A percentile compares a stretch with the other conserved stretches of the same genome.
Evolutionary conservation across 2,329 filamentous ascomycete species (phyloP).

Genomic region (Cercospora sesami): DNA sequence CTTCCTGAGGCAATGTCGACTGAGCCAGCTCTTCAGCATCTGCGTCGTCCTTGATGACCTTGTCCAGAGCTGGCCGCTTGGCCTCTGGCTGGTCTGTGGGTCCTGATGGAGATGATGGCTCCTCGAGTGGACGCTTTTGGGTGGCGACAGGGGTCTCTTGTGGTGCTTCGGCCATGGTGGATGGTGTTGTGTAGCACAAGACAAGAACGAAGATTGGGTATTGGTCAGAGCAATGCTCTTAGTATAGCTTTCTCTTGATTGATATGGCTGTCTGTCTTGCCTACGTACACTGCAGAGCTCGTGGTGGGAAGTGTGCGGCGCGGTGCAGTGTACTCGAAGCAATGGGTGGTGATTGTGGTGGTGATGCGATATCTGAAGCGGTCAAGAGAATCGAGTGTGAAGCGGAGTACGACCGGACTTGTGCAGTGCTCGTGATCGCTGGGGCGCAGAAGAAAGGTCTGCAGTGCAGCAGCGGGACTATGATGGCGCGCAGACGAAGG

Average conservation of each 20-base stretch:
- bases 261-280: slow-evolving; percentile 26
- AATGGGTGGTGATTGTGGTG: slow-evolving; percentile 19
- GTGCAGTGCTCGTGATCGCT: slow-evolving; percentile 11
- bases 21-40: slow-evolving; percentile 40
- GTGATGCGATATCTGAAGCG: slow-evolving; percentile 22
- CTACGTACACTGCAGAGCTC: slow-evolving; percentile 26
- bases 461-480: slow-evolving; percentile 3
- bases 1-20: slow-evolving; percentile 37
- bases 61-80: slow-evolving; percentile 94
- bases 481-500: slow-evolving; percentile 10
- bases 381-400: slow-evolving; percentile 7
- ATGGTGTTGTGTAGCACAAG: not conserved
- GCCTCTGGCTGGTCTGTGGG: slow-evolving; percentile 93
- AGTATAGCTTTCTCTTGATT: slow-evolving; percentile 15
- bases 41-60: slow-evolving; percentile 70
- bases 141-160: slow-evolving; percentile 56
- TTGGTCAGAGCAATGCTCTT: not conserved
- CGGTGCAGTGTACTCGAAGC: slow-evolving; percentile 18
- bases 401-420: not conserved
- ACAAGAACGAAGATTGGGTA: not conserved
- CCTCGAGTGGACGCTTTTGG: slow-evolving; percentile 93
- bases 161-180: slow-evolving; percentile 39
- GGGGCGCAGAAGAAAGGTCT: slow-evolving; percentile 4
- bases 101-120: slow-evolving; percentile 90
- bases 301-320: slow-evolving; percentile 18